Conservation (phyloP, 345 rosid species). For the Murraya paniculata region DNA sequence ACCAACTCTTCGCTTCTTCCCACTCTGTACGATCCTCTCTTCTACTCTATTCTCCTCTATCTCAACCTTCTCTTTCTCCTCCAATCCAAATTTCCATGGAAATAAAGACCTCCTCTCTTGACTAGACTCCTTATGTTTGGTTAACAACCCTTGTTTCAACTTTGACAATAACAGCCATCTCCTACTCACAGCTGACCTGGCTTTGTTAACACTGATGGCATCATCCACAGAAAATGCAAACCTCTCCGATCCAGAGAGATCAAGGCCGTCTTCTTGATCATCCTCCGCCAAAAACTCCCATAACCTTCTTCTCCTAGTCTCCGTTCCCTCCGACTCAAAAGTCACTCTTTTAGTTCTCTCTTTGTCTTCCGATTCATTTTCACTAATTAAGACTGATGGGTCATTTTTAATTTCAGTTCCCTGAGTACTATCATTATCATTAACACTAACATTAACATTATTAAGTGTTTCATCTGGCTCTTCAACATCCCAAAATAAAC, state of each 20-base stretch:
- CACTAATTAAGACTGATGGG: conserved; percentile 16
- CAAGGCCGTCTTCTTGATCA: conserved; percentile 81
- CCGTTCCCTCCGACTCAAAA: conserved; percentile 55
- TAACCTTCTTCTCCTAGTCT: conserved; percentile 48
- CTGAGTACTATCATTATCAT: neutral
- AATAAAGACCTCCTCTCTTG: conserved; percentile 53
- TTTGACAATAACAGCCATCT: conserved; percentile 86
- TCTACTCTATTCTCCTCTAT: conserved; percentile 52
- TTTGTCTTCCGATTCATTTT: conserved; percentile 18
- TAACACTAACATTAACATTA: neutral
- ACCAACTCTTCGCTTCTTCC: conserved; percentile 72
- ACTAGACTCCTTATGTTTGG: conserved; percentile 57
- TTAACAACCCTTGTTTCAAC: conserved; percentile 75
- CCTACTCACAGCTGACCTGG: conserved; percentile 60
- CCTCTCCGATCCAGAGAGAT: conserved; percentile 91
- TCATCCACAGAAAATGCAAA: conserved; percentile 93
- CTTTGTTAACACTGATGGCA: conserved; percentile 63
- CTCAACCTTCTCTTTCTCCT: conserved; percentile 56
- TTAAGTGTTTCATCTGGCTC: conserved; percentile 25
- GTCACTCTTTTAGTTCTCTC: conserved; percentile 50
- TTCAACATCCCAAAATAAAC: conserved; percentile 87
- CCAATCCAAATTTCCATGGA: conserved; percentile 78
- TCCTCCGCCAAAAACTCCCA: conserved; percentile 91
- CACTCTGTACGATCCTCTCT: conserved; percentile 50
- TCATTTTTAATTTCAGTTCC: conserved; percentile 25